Conservation (phyloP, 2,329 filamentous ascomycete genomes). For the Ophiosphaerella herpotricha region DNA sequence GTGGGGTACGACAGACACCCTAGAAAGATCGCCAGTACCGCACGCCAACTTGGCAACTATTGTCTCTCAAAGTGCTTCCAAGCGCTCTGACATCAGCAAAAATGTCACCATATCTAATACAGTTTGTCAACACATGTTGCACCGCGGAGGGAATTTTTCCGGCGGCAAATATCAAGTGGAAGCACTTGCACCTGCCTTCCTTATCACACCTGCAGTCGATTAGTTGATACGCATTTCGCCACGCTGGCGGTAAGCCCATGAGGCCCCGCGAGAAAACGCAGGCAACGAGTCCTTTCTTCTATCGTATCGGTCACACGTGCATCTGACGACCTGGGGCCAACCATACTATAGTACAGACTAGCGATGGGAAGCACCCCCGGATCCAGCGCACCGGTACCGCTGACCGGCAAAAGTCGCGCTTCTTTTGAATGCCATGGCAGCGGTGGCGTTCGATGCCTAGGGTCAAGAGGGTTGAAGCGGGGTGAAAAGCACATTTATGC, state of each 20-base stretch:
- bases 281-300: conserved; percentile 9
- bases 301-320: conserved; percentile 14
- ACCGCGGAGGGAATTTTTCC: conserved; percentile 12
- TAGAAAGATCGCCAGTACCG: conserved; percentile 17
- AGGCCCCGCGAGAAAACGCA: conserved; percentile 19
- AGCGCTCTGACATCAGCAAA: conserved; percentile 26
- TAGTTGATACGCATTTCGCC: conserved; percentile 8
- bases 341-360: conserved; percentile 15
- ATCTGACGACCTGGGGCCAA: conserved; percentile 12
- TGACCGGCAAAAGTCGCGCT: conserved; percentile 20
- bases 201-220: conserved; percentile 7
- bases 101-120: conserved; percentile 8
- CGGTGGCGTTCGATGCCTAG: conserved; percentile 14
- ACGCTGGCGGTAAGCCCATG: conserved; percentile 18
- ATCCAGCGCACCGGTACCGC: conserved; percentile 25
- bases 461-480: conserved; percentile 11
- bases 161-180: conserved; percentile 13
- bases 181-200: conserved; percentile 7
- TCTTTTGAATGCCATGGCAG: conserved; percentile 15
- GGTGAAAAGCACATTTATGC: conserved; percentile 9
- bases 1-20: conserved; percentile 23
- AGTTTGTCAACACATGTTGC: conserved; percentile 8
- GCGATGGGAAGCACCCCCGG: conserved; percentile 26
- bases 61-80: conserved; percentile 1
- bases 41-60: conserved; percentile 8